These are phyloP conservation scores for Septoria linicola DNA, from an alignment of 2,329 filamentous ascomycete genomes.

Conservation along the genomic window DNA sequence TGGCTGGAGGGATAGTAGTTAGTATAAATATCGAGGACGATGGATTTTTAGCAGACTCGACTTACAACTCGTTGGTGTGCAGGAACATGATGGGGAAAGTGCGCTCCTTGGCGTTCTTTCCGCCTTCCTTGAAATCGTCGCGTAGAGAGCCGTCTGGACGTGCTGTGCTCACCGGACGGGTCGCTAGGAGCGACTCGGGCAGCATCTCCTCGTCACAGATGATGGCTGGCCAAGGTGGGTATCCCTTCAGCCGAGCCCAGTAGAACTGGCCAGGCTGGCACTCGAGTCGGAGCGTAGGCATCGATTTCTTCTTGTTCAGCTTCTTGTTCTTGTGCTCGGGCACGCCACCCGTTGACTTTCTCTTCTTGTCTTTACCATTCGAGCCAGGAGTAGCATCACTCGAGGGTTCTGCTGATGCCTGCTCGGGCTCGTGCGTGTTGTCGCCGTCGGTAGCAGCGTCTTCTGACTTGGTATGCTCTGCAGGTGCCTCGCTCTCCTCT, in stretches of 20 bases:
- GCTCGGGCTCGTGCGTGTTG: slow-evolving; percentile 26
- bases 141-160: slow-evolving; percentile 82
- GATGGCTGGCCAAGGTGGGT: slow-evolving; percentile 90
- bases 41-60: too few relatives aligned
- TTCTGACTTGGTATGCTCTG: slow-evolving; percentile 32
- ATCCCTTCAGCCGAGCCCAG: slow-evolving; percentile 90
- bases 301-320: slow-evolving; percentile 80
- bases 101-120: slow-evolving; percentile 79
- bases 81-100: slow-evolving; percentile 96
- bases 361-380: slow-evolving; percentile 38
- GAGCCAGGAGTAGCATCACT: slow-evolving; percentile 30
- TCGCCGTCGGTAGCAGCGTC: slow-evolving; percentile 30
- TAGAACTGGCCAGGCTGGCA: slow-evolving; percentile 89
- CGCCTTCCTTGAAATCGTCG: slow-evolving; percentile 82
- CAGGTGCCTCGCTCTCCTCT: slow-evolving; percentile 32
- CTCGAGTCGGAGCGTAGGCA: slow-evolving; percentile 65
- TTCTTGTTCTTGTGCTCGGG: slow-evolving; percentile 74
- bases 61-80: slow-evolving; percentile 95
- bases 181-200: slow-evolving; percentile 70
- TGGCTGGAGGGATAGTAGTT: slow-evolving; percentile 56
- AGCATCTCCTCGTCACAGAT: slow-evolving; percentile 95
- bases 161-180: slow-evolving; percentile 79
- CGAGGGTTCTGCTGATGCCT: slow-evolving; percentile 24
- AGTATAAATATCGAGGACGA: neutral
- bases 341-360: slow-evolving; percentile 63